Conservation (phyloP, 176 grass and related monocot genomes). For the Eragrostis curvula region DNA sequence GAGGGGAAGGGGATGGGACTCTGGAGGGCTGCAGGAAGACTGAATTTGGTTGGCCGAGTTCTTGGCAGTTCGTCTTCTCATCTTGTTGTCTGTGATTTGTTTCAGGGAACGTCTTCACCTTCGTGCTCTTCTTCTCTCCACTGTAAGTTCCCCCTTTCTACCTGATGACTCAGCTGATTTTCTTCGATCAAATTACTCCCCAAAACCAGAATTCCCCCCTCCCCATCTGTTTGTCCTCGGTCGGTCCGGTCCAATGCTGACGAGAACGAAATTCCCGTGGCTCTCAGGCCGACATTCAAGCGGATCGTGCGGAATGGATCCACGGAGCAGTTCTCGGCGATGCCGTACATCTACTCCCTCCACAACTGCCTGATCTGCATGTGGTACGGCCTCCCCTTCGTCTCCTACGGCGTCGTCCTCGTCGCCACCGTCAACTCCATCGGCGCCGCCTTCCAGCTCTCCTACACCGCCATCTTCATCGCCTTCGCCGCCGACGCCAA, state of each 20-base stretch:
- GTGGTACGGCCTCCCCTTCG: constrained; percentile 90
- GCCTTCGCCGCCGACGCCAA: constrained; percentile 58
- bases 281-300: constrained; percentile 80
- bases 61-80: background rate
- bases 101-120: constrained; percentile 91
- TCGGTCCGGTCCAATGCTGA: constrained; percentile 2
- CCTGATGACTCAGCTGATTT: background rate
- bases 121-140: constrained; percentile 92
- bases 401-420: constrained; percentile 87
- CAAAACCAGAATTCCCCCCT: background rate
- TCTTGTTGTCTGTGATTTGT: constrained; percentile 16
- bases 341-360: constrained; percentile 94
- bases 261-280: background rate
- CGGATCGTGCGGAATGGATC: constrained; percentile 78
- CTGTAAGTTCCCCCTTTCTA: constrained; percentile 55
- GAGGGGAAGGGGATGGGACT: too few relatives aligned
- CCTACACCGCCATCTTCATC: constrained; percentile 77
- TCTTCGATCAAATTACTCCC: background rate
- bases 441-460: constrained; percentile 83
- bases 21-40: too few relatives aligned
- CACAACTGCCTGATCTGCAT: constrained; percentile 93
- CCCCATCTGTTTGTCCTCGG: background rate
- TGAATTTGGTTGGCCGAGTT: background rate
- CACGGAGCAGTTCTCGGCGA: constrained; percentile 93
- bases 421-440: constrained; percentile 85